These are phyloP conservation scores for Teunomyces tritomae DNA, from an alignment of 805 yeast genomes.

Conservation along the genomic window DNA sequence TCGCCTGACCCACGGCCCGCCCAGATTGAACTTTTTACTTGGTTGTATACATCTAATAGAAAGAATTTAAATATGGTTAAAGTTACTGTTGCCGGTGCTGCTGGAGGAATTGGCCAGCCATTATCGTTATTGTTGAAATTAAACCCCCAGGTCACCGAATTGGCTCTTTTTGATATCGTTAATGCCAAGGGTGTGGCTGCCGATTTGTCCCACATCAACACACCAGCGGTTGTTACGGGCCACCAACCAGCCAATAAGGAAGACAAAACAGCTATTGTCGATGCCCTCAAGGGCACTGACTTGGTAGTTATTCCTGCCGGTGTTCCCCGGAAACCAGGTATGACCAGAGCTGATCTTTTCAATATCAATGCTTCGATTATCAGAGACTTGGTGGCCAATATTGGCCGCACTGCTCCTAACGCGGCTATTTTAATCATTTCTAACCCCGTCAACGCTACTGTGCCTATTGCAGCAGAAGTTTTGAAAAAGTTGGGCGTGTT, in stretches of 20 bases:
- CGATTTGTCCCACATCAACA: slow-evolving; percentile 42
- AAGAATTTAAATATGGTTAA: slow-evolving; percentile 30
- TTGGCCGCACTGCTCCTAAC: slow-evolving; percentile 37
- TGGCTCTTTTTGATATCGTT: slow-evolving; percentile 43
- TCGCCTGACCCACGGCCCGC: neutral
- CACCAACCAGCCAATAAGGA: slow-evolving; percentile 39
- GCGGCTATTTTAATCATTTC: slow-evolving; percentile 46
- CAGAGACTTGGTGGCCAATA: slow-evolving; percentile 41
- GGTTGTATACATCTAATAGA: no score
- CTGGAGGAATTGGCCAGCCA: slow-evolving; percentile 50
- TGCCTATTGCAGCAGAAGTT: slow-evolving; percentile 48
- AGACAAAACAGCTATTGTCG: slow-evolving; percentile 34
- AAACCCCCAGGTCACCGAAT: slow-evolving; percentile 36
- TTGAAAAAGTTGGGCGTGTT: slow-evolving; percentile 46
- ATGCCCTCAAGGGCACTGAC: slow-evolving; percentile 37
- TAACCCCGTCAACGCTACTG: slow-evolving; percentile 47
- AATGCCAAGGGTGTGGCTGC: slow-evolving; percentile 48
- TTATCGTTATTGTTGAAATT: slow-evolving; percentile 42
- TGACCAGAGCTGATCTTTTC: slow-evolving; percentile 48
- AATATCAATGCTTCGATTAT: slow-evolving; percentile 46
- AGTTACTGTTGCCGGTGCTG: slow-evolving; percentile 50
- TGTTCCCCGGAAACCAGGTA: slow-evolving; percentile 48
- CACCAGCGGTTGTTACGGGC: slow-evolving; percentile 40
- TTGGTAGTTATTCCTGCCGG: slow-evolving; percentile 48
- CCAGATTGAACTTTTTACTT: no score